Base-by-base conservation (phyloP, 2,329 filamentous ascomycete species). In the Fusarium secorum region DNA sequence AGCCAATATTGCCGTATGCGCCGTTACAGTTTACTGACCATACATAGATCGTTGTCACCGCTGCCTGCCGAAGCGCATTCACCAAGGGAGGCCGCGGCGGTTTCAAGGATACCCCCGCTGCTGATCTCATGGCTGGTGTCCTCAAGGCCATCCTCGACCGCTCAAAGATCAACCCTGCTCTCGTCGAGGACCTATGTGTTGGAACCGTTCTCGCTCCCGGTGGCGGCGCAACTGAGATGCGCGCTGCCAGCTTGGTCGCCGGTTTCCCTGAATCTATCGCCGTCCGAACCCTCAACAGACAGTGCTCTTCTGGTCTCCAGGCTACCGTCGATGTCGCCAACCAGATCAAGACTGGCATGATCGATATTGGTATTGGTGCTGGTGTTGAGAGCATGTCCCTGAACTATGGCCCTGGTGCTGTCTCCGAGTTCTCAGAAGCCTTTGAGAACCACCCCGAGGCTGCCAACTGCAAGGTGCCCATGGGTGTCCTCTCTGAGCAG, bases 331-430 rank as follows among this genome's bases (percentile, higher is more conserved):
- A 98, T 80, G 91, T 98, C 78, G 95, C 95, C 74, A 97, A 98
- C 85, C 93, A 93, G 75, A 97, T 99, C 83, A 89, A 89, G 78
- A 81, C 89, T 9, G 96, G 95, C 77, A 97, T 97, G 92, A 98
- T 98, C 78, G 95, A 98, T 74, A 84, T 98, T 70, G 96, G 96
- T 75, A 90, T 98, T 75, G 96, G 95, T 74, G 95, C 95, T 24
- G 96, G 96, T 78, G 94, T 97, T 28, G 96, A 99, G 89, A 96
- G 93, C 86, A 99, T 99, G 96, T 93, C 89, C 78, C 87, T 87
- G 63, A 93, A 98, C 79, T 98, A 98, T 81, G 96, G 95, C 36
- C 95, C 95, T 28, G 86, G 85, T 46, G 96, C 96, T 68, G 95
- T 98, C 20, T 89, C 91, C 68, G 96, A 98, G 83, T 98, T 98